Conservation (phyloP, 2,329 filamentous ascomycete species). For the Didymella segeticola region DNA sequence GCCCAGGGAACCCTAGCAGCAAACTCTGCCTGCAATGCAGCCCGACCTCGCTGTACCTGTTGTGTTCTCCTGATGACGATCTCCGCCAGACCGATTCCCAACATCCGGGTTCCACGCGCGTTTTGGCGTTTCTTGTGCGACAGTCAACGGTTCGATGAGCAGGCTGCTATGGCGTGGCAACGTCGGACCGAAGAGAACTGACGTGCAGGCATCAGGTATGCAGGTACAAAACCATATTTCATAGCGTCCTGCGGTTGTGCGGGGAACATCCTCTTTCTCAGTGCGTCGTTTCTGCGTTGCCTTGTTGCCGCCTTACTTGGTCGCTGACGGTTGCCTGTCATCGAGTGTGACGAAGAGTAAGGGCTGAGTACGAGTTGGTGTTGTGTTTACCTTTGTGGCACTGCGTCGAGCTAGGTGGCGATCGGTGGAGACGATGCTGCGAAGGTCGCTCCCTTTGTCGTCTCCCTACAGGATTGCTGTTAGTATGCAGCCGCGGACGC, state of each 20-base stretch:
- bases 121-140: conserved; percentile 7
- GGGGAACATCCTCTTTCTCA: background rate
- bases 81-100: background rate
- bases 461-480: background rate
- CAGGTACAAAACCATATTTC: conserved; percentile 3
- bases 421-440: conserved; percentile 13
- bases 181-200: conserved; percentile 7
- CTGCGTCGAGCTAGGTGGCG: conserved; percentile 8
- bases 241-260: background rate
- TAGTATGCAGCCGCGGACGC: conserved; percentile 6
- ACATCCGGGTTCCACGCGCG: conserved; percentile 10
- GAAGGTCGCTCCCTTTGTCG: background rate
- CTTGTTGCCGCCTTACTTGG: background rate
- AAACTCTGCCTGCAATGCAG: background rate
- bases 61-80: background rate
- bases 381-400: conserved; percentile 17
- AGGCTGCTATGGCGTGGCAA: background rate
- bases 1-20: too few species aligned
- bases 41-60: background rate
- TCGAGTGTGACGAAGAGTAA: conserved; percentile 15
- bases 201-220: conserved; percentile 7
- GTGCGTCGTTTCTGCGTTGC: background rate
- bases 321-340: background rate
- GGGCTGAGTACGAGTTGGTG: conserved; percentile 2
- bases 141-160: conserved; percentile 5